A percentile compares a stretch with the other conserved stretches of the same genome.
These are phyloP conservation scores for Saxophila tyrrhenica DNA, from an alignment of 495 filamentous ascomycete species.

Conservation along the genomic window DNA sequence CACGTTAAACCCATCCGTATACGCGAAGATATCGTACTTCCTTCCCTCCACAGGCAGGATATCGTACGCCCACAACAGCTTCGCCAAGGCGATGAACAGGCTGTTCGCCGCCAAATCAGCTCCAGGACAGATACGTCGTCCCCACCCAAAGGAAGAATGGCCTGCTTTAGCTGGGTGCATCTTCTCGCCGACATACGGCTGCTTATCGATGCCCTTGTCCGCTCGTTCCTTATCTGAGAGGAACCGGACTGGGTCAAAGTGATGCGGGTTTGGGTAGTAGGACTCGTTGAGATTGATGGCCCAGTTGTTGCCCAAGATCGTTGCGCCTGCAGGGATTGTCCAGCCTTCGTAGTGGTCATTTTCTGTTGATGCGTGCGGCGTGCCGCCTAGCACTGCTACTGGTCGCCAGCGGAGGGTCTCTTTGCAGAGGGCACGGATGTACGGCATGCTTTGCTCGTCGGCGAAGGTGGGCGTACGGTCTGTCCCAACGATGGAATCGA, in stretches of 20 bases:
- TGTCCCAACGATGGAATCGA: slow-evolving; percentile 45
- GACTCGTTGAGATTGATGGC: slow-evolving; percentile 49
- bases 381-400: slow-evolving; percentile 47
- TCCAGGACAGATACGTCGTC: slow-evolving; percentile 27
- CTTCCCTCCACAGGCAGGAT: slow-evolving; percentile 20
- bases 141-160: slow-evolving; percentile 42
- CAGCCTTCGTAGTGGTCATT: slow-evolving; percentile 43
- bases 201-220: slow-evolving; percentile 25
- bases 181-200: slow-evolving; percentile 23
- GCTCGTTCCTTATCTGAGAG: slow-evolving; percentile 15
- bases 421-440: slow-evolving; percentile 40
- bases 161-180: slow-evolving; percentile 33
- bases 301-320: slow-evolving; percentile 53
- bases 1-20: slow-evolving; percentile 31
- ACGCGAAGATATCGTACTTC: slow-evolving; percentile 28
- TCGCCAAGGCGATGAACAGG: slow-evolving; percentile 27
- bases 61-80: slow-evolving; percentile 29
- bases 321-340: slow-evolving; percentile 37
- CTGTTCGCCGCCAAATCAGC: slow-evolving; percentile 27
- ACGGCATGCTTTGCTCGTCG: slow-evolving; percentile 42
- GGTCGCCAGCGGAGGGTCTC: slow-evolving; percentile 53
- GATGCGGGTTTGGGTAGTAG: slow-evolving; percentile 49
- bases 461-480: slow-evolving; percentile 39
- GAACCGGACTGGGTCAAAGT: slow-evolving; percentile 35
- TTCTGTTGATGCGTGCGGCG: slow-evolving; percentile 49